Evolutionary conservation across 768 basidiomycete species (phyloP).

Genomic region (Tephrocybe sp.): DNA sequence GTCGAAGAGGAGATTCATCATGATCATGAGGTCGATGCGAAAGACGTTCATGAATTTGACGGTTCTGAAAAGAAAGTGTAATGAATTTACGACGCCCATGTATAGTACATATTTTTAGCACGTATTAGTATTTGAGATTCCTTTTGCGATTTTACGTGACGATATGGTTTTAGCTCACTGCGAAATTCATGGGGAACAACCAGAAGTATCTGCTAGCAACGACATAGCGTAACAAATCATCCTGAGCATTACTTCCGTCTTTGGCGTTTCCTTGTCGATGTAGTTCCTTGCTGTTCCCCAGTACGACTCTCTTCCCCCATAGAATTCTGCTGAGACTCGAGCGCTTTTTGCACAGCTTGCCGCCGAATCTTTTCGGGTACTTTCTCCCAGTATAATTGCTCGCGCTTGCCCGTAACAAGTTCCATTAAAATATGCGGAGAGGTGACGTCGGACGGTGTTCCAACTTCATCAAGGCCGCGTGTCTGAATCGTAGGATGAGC

Average conservation of each 20-base stretch:
- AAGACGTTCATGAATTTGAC: neutral
- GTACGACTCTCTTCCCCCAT: neutral
- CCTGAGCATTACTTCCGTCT: neutral
- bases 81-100: neutral
- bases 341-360: constrained; percentile 40
- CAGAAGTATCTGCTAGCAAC: too few relatives aligned
- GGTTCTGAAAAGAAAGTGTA: neutral
- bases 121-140: too few relatives aligned
- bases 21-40: constrained; percentile 12
- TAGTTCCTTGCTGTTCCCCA: too few relatives aligned
- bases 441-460: constrained; percentile 21
- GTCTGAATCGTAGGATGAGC: constrained; percentile 37
- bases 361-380: constrained; percentile 70
- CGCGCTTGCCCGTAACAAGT: constrained; percentile 57
- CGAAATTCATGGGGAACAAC: too few relatives aligned
- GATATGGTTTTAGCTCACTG: too few relatives aligned
- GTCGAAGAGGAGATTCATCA: constrained; percentile 37
- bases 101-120: too few relatives aligned
- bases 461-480: constrained; percentile 54
- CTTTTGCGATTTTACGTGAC: too few relatives aligned
- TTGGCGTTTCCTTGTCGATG: too few relatives aligned
- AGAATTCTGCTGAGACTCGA: neutral
- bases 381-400: constrained; percentile 76
- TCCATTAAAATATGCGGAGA: constrained; percentile 43
- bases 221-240: neutral